Evolutionary conservation across 805 yeast species (phyloP).

Genomic region (Yamadazyma kitorensis): DNA sequence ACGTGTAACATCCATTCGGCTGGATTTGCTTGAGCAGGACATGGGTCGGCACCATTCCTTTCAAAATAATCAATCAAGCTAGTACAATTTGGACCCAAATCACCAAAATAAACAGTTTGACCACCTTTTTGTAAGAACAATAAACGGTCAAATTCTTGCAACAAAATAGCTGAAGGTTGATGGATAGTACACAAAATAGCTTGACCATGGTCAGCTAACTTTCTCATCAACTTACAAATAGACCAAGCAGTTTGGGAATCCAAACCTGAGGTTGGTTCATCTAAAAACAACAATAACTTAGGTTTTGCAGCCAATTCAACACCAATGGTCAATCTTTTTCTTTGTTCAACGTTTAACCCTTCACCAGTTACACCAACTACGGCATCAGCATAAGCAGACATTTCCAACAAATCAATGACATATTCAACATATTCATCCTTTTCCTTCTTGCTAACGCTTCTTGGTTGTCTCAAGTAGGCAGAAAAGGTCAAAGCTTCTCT

Average conservation of each 20-base stretch:
- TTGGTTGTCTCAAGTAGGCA: slow-evolving; percentile 69
- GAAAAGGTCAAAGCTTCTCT: slow-evolving; percentile 72
- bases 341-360: slow-evolving; percentile 46
- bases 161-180: slow-evolving; percentile 79
- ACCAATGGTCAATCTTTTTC: slow-evolving; percentile 41
- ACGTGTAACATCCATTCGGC: slow-evolving; percentile 88
- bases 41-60: slow-evolving; percentile 57
- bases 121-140: slow-evolving; percentile 73
- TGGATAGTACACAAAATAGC: slow-evolving; percentile 61
- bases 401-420: slow-evolving; percentile 62
- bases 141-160: slow-evolving; percentile 76
- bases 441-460: slow-evolving; percentile 50
- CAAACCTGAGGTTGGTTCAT: slow-evolving; percentile 45
- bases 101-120: slow-evolving; percentile 78
- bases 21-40: slow-evolving; percentile 38
- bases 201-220: slow-evolving; percentile 40
- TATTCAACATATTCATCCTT: slow-evolving; percentile 67
- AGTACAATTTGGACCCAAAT: slow-evolving; percentile 62
- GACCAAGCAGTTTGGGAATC: slow-evolving; percentile 46
- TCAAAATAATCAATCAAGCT: slow-evolving; percentile 66
- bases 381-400: slow-evolving; percentile 71
- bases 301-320: slow-evolving; percentile 43
- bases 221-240: slow-evolving; percentile 38
- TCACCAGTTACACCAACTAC: slow-evolving; percentile 73
- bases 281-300: slow-evolving; percentile 34